Conservation (phyloP, 1,284 basidiomycete species). For the Laetiporus sulphureus region DNA sequence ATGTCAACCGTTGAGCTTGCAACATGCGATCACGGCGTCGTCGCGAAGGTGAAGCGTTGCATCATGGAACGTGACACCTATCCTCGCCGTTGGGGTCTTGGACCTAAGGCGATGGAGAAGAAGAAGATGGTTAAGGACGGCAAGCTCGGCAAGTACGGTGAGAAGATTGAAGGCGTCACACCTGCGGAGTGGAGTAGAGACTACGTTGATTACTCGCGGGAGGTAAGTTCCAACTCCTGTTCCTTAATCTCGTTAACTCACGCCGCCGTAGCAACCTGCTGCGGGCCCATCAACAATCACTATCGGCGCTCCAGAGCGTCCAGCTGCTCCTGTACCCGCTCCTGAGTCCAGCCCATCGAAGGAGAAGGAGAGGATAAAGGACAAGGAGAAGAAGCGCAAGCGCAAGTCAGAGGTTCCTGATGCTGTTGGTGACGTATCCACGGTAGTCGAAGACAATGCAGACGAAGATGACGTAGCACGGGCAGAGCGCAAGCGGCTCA, state of each 20-base stretch:
- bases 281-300: slow-evolving; percentile 34
- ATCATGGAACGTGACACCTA: slow-evolving; percentile 99
- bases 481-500: slow-evolving; percentile 53
- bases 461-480: slow-evolving; percentile 56
- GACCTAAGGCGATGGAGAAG: slow-evolving; percentile 94
- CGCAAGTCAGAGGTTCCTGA: slow-evolving; percentile 58
- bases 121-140: slow-evolving; percentile 98
- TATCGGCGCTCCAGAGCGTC: slow-evolving; percentile 9
- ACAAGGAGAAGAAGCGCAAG: slow-evolving; percentile 70
- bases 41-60: slow-evolving; percentile 98
- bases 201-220: slow-evolving; percentile 87
- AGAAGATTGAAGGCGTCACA: slow-evolving; percentile 87
- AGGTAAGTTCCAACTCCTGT: slow-evolving; percentile 28
- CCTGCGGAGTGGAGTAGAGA: slow-evolving; percentile 88
- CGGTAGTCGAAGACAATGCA: slow-evolving; percentile 32
- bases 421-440: slow-evolving; percentile 35
- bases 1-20: slow-evolving; percentile 99
- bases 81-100: slow-evolving; percentile 96
- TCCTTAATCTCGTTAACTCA: background rate
- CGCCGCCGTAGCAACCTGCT: slow-evolving; percentile 32
- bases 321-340: slow-evolving; percentile 19
- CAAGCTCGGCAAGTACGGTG: slow-evolving; percentile 94
- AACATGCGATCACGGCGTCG: slow-evolving; percentile 98
- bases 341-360: slow-evolving; percentile 36
- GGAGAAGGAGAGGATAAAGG: slow-evolving; percentile 43